Base-by-base conservation (phyloP, 805 yeast species). In the Candida mattraensis region DNA sequence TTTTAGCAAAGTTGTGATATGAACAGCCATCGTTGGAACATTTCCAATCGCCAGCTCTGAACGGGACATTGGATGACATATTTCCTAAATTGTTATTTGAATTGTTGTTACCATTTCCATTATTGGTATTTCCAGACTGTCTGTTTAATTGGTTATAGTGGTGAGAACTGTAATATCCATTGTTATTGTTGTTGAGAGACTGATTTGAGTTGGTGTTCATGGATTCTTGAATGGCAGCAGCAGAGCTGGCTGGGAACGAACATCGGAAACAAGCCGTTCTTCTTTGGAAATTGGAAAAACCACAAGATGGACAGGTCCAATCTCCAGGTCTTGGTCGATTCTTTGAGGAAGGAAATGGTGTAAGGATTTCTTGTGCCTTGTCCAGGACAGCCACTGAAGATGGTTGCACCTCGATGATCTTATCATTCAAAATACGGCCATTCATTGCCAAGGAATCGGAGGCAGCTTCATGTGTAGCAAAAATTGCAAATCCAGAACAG, bases 261-360 rank as follows among this genome's bases (percentile, higher is more conserved):
- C 97, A 89, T 45, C 96, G 72, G 69, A 89, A 87, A 61, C 97
- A 89, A 2, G 94, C 94, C 3, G 94, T 84, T 61, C 97, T 74
- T 53, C 96, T 76, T 63, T 89, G 97, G 64, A 89, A 89, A 61
- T 89, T 89, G 16, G 95, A 85, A 54, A 89, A 89, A 1, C 96
- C 96, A 69, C 97, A 89, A 5, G 89, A 80, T 17, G 96, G 95
- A 61, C 97, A 89, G n/a, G 85, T 86, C 97, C 97, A 89, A 58
- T 89, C 97, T 14, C 97, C 97, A 0, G 97, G 97, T 54, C 97
- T 72, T 15, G 96, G 95, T 51, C 93, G 72, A 61, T 89, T 88
- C 43, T 76, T 76, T 48, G 87, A 83, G 22, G 80, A 74, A 11
- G 96, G 95, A 63, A 89, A 89, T 3, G 94, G 87, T 0, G 86